These are phyloP conservation scores for Pyricularia sp. DNA, from an alignment of 2,329 filamentous ascomycete genomes.

Conservation along the genomic window DNA sequence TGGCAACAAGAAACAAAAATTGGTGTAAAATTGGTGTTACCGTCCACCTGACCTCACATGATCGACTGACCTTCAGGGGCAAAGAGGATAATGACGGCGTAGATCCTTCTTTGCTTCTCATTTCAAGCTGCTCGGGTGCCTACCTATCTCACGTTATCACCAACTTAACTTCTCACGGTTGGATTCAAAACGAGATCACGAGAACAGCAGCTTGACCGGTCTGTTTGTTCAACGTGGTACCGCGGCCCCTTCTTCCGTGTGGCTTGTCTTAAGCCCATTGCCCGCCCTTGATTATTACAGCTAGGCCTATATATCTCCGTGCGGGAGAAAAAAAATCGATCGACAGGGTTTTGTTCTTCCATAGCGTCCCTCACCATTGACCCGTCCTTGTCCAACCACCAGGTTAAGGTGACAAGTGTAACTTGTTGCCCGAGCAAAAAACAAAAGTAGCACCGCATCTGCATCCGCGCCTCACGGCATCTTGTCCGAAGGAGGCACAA, in stretches of 20 bases:
- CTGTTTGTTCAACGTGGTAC: background rate
- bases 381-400: background rate
- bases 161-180: background rate
- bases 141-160: background rate
- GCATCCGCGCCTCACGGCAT: background rate
- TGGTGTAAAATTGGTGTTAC: background rate
- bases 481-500: background rate
- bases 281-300: background rate
- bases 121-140: background rate
- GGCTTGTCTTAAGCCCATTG: background rate
- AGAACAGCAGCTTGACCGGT: background rate
- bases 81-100: background rate
- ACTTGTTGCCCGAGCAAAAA: background rate
- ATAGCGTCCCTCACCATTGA: background rate
- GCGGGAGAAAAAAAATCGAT: background rate
- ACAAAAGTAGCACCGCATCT: background rate
- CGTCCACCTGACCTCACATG: background rate
- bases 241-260: background rate
- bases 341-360: background rate
- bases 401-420: background rate
- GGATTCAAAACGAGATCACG: background rate
- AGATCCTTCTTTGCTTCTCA: background rate
- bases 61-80: background rate
- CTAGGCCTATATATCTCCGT: background rate
- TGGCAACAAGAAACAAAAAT: background rate